These are phyloP conservation scores for Brassica carinata DNA, from an alignment of 345 rosid species.

Conservation along the genomic window DNA sequence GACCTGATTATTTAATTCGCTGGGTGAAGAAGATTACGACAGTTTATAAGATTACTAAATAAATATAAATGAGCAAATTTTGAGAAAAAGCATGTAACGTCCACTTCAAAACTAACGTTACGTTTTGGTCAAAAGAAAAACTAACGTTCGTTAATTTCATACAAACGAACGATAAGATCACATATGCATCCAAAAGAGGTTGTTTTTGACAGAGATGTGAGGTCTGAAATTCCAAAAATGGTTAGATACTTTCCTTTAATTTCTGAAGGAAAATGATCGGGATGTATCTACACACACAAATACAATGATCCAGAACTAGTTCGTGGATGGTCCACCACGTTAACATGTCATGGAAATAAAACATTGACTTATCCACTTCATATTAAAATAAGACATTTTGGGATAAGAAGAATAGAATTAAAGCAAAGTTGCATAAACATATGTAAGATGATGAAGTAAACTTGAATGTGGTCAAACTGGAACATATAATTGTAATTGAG, in stretches of 20 bases:
- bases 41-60: neutral
- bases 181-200: slow-evolving; percentile 24
- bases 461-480: neutral
- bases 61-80: neutral
- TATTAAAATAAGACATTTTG: neutral
- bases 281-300: neutral
- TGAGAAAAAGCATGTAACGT: slow-evolving; percentile 25
- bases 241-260: neutral
- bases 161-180: slow-evolving; percentile 6
- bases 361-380: neutral
- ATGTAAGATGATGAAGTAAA: neutral
- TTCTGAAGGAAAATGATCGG: neutral
- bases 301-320: neutral
- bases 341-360: neutral
- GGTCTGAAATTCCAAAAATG: slow-evolving; percentile 28
- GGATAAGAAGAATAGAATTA: neutral
- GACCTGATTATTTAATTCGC: neutral
- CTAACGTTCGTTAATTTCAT: slow-evolving; percentile 16
- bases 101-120: slow-evolving; percentile 26
- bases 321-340: slow-evolving; percentile 32
- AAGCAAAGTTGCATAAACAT: neutral
- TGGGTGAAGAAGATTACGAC: neutral
- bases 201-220: slow-evolving; percentile 33
- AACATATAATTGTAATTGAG: neutral
- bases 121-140: slow-evolving; percentile 18